Base-by-base conservation (phyloP, 176 grass and related monocot species). In the Aechmea fasciata region DNA sequence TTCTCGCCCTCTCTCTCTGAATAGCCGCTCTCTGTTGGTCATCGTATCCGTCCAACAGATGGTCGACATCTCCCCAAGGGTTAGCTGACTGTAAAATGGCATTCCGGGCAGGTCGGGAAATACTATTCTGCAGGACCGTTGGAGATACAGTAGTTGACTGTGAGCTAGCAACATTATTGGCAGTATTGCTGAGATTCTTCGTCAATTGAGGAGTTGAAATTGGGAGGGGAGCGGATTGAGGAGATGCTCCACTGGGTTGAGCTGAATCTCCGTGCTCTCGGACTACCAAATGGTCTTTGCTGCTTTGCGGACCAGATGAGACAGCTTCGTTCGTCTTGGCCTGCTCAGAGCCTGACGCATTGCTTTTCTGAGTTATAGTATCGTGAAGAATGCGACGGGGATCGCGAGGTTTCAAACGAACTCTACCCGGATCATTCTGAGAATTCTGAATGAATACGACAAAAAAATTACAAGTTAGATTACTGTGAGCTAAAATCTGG, bases 321-420 rank as follows among this genome's bases (percentile, higher is more conserved):
- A 28, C 29, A 51, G 48, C 66, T 82, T 62, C 86, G 72, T 79
- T 97, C 77, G 18, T 66, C 83, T 82, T 85, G n/a, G 67, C 50
- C 76, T 81, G 79, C 29, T 96, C 86, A 10, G 75, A 70, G 77
- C 47, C 72, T 47, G 49, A 3, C 62, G 47, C 66, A 50, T 82
- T 69, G 50, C 74, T 83, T 74, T 73, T 86, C 59, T 83, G 85
- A 14, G 75, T 55, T 26, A 67, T 70, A 61, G 71, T 91, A 64
- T 64, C 87, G 70, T 85, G 93, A 7, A 92, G 84, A 68, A 90
- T 49, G 5, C 89, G 77, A 20, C 93, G 84, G n/a, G 93, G 93
- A 82, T 97, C 93, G 72, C 89, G 88, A 33, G 86, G 84, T 72
- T 97, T 97, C 93, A 97, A 92, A 13, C 89, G 86, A 68, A 96